A percentile compares a stretch with the other conserved stretches of the same genome.
Evolutionary conservation across 495 filamentous ascomycete species (phyloP).

Genomic region (Viridothelium virens): DNA sequence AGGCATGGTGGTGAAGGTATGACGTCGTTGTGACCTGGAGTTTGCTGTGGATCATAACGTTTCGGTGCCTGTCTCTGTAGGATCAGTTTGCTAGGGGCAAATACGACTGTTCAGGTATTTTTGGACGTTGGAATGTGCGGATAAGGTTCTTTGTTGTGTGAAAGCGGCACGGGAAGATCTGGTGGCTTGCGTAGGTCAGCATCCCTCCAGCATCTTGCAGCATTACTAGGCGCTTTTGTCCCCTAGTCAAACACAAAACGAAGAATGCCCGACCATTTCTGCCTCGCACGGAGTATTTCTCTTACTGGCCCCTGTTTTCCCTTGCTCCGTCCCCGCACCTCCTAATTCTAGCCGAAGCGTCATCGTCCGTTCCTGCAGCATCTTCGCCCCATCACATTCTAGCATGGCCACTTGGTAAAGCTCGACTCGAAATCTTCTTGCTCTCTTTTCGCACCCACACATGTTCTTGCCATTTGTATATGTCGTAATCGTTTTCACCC

Average conservation of each 20-base stretch:
- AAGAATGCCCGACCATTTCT: too few species aligned
- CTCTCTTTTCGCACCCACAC: neutral
- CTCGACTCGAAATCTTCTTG: neutral
- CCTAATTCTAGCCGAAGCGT: neutral
- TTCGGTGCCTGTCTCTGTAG: neutral
- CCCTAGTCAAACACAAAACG: too few species aligned
- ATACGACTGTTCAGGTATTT: neutral
- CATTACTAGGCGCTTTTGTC: neutral
- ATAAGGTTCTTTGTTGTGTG: neutral
- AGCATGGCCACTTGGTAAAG: neutral
- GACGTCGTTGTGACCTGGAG: neutral
- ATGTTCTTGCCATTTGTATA: constrained; percentile 7
- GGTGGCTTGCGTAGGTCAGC: neutral
- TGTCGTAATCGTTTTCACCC: neutral
- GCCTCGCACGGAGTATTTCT: too few species aligned
- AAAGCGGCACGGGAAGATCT: constrained; percentile 7
- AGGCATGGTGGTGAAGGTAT: constrained; percentile 59
- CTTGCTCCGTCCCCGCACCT: neutral
- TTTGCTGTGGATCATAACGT: neutral
- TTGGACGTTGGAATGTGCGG: neutral
- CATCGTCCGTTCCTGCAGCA: constrained; percentile 3
- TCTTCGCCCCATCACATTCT: neutral
- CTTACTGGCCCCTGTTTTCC: too few species aligned
- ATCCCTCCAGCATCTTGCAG: too few species aligned
- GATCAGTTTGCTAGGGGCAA: neutral